These are phyloP conservation scores for Blastomyces percursus DNA, from an alignment of 2,329 filamentous ascomycete genomes.

Conservation along the genomic window DNA sequence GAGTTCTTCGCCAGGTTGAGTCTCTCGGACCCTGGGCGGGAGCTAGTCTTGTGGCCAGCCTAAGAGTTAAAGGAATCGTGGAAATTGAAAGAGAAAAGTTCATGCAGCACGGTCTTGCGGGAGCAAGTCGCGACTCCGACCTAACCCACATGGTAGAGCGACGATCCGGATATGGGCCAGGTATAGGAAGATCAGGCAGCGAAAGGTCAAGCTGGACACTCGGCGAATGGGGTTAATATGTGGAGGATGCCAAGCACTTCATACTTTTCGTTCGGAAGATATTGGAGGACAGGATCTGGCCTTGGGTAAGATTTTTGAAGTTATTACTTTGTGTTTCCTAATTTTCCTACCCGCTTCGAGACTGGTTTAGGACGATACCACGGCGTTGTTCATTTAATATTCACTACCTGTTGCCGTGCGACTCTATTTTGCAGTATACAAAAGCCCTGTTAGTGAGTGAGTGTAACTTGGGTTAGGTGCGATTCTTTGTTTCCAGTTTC, in stretches of 20 bases:
- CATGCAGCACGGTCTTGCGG: constrained; percentile 39
- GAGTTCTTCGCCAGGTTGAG: constrained; percentile 42
- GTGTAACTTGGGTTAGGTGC: background rate
- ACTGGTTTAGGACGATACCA: background rate
- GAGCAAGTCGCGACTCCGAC: constrained; percentile 36
- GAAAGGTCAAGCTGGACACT: constrained; percentile 42
- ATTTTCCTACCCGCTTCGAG: background rate
- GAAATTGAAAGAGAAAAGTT: constrained; percentile 57
- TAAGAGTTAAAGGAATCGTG: constrained; percentile 50
- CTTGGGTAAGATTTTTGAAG: background rate
- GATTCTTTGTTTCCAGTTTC: background rate
- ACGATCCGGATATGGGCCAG: constrained; percentile 25
- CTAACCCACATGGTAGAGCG: constrained; percentile 26
- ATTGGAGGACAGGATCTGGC: background rate
- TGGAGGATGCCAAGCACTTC: background rate
- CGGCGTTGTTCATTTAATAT: background rate
- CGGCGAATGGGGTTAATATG: constrained; percentile 32
- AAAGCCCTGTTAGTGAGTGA: background rate
- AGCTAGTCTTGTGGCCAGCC: constrained; percentile 48
- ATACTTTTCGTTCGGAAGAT: background rate
- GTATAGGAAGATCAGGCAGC: constrained; percentile 24
- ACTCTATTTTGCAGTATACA: background rate
- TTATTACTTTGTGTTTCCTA: background rate
- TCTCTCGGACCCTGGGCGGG: constrained; percentile 55
- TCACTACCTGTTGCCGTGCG: background rate